Conservation (phyloP, 441 rosid genomes). For the Erysimum pusillum region DNA sequence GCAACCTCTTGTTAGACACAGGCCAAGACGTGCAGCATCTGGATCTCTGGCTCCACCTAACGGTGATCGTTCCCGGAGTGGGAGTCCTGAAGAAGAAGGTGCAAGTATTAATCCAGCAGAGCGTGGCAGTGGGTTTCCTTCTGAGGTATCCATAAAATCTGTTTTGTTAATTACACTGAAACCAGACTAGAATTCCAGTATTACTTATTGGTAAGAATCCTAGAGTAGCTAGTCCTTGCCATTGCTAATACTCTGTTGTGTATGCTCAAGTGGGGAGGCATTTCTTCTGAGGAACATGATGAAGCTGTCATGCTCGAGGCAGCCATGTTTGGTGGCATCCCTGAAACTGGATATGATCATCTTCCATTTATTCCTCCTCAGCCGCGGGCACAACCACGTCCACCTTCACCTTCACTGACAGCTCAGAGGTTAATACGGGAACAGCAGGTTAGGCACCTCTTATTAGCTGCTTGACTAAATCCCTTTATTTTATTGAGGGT, state of each 20-base stretch:
- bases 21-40: constrained; percentile 66
- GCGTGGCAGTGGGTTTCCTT: constrained; percentile 64
- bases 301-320: constrained; percentile 99
- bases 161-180: not conserved
- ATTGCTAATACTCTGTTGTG: constrained; percentile 28
- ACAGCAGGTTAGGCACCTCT: constrained; percentile 76
- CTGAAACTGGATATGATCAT: constrained; percentile 70
- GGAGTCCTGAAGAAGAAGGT: constrained; percentile 61
- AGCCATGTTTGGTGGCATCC: constrained; percentile 98
- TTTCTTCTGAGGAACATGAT: constrained; percentile 96
- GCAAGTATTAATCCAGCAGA: constrained; percentile 50
- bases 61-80: constrained; percentile 61
- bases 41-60: constrained; percentile 58
- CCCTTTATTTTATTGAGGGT: constrained; percentile 1
- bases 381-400: constrained; percentile 66
- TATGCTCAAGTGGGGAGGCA: constrained; percentile 93
- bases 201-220: constrained; percentile 10
- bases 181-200: constrained; percentile 4
- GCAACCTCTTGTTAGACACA: constrained; percentile 80
- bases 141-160: constrained; percentile 41
- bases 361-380: constrained; percentile 47
- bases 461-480: not conserved
- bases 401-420: constrained; percentile 92
- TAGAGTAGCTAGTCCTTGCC: constrained; percentile 33
- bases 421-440: constrained; percentile 96